Base-by-base conservation (phyloP, 805 yeast species). In the Wickerhamiella hasegawae region DNA sequence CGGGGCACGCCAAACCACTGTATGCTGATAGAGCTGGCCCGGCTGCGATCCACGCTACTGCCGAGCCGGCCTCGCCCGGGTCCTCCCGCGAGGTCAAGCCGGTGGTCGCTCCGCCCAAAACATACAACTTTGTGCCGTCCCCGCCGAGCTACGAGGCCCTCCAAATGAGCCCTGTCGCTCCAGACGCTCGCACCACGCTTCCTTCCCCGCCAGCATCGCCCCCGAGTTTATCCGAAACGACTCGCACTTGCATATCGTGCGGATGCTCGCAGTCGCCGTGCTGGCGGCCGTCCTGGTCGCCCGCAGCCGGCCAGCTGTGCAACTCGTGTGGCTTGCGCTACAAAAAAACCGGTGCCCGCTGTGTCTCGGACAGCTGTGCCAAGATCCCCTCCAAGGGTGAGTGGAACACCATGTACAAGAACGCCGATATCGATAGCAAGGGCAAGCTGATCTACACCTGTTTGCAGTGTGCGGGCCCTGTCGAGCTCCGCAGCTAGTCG, bases 241-340 rank as follows among this genome's bases (percentile, higher is more conserved):
- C 30, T 16, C 34, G 36, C 36, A 36, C 39, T 16, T 87, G 98
- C 53, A 74, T 87, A 20, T 82, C 95, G 4, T 87, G 98, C 58
- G 83, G 84, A 5, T 73, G 90, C 1, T 77, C 75, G 37, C 90
- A 80, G 46, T 80, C 93, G 4, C 98, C 98, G 4, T 87, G 98
- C 57, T 87, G 98, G 98, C 71, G 98, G 52, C 98, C 98, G 1
- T 78, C 93, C 4, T 87, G 98, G 98, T 75, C 87, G 3, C 65
- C 73, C 19, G 64, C 74, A 44, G 83, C 79, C 42, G 97, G 96
- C n/a, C 97, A 85, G 60, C 66, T 87, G 45, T 87, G 98, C 63
- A 87, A 87, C 54, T 82, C 95, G 1, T 87, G 98, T 59, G 98
- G 98, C 1, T 63, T 87, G 48, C 66, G 98, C 44, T 87, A 81